Base-by-base conservation (phyloP, 2,329 filamentous ascomycete species). In the Hysterium pulicare region DNA sequence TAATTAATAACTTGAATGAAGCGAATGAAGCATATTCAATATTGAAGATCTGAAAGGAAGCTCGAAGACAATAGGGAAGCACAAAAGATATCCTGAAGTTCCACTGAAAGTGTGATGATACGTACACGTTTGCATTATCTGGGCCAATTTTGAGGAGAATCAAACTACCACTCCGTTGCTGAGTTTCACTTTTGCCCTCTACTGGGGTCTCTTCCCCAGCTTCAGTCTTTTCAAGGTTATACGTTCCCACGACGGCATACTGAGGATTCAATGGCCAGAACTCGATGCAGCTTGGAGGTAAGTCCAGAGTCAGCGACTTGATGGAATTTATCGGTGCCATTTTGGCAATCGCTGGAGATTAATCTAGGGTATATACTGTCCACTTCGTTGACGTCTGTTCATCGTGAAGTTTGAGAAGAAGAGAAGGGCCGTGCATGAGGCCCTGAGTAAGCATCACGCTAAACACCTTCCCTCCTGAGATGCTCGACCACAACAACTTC, bases 211-310 rank as follows among this genome's bases (percentile, higher is more conserved):
- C 55, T 11, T 45, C 51, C 6, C 33, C 67, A 56, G 38, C 73
- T 61, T 46, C 55, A 23, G 58, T 59, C 32, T 75, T 75, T 48
- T 89, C 73, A 21, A 95, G 75, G 48, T 85, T 80, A 66, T 96
- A 96, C 1, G 90, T 95, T 30, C 90, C 91, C 36, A 95, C 78
- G 0, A 94, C 73, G 51, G 95, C 83, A 57, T 84, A 80, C 0
- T 81, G 69, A 0, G 80, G 78, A 44, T 81, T 61, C 1, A 67
- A 64, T 1, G 82, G 81, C 49, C 81, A 86, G 55, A 90, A 88
- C 47, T 87, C 82, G n/a, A 90, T 74, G 59, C 86, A 90, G 57
- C 86, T 87, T 2, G 87, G 87, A 3, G 86, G 86, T 0, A 86
- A 71, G 40, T 86, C 79, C 16, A 89, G 69, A 4, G 64, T 72